phyloP scores from a whole-genome alignment of 2,329 filamentous ascomycete genomes.

The Fonsecaea erecta region DNA sequence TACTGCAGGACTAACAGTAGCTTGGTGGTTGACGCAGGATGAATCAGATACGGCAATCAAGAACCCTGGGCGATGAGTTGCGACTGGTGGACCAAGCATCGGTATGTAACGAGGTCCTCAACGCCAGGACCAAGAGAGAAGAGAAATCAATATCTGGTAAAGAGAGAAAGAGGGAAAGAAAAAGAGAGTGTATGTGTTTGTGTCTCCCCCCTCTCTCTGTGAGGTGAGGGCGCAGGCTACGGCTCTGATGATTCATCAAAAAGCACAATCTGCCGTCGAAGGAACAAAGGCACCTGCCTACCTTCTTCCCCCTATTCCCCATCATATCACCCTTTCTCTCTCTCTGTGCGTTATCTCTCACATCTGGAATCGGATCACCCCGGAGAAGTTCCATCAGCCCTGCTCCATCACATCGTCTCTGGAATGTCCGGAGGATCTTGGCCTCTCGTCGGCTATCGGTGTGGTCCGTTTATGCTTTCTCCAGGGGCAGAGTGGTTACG shows the following conservation, averaged over 20 bases:
- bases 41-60: not conserved
- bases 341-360: not conserved
- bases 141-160: too few species aligned
- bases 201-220: too few species aligned
- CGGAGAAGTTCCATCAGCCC: not conserved
- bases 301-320: not conserved
- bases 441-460: not conserved
- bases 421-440: not conserved
- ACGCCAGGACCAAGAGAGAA: not conserved
- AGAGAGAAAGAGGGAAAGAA: too few species aligned
- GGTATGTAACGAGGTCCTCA: too few species aligned
- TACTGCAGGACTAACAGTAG: conserved; percentile 14
- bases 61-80: not conserved
- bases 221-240: too few species aligned
- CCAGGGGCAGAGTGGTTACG: not conserved
- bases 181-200: too few species aligned
- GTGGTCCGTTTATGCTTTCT: conserved; percentile 4
- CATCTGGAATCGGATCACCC: not conserved
- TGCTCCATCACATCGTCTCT: not conserved
- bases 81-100: too few species aligned
- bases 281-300: not conserved
- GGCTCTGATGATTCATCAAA: too few species aligned
- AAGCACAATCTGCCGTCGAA: not conserved
- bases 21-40: not conserved
- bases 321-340: not conserved